Evolutionary conservation across 805 yeast species (phyloP), one percentile per base, ranked within the genome.

Genomic region (Komagataella pseudopastoris): DNA sequence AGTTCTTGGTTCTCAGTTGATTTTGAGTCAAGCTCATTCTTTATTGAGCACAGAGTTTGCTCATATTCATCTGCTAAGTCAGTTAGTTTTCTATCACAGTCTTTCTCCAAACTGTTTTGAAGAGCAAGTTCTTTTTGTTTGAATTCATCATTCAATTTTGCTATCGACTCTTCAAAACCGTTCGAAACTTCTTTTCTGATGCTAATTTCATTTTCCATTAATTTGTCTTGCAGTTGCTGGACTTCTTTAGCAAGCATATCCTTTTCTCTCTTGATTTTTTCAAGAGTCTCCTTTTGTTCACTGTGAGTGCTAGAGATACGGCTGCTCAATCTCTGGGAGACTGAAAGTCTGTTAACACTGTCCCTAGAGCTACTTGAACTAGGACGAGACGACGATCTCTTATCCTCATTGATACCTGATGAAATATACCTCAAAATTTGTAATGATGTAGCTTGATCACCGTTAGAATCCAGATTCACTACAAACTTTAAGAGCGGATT

Each of bases 401-500:
- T 58, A 43, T 60, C 59, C 61, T 47, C 60, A 60, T 48, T 64
- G 59, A 7, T 45, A 12, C 18, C 14, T 14, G 30, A 10, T 3
- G 60, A 52, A 22, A 62, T 57, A 45, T 63, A 62, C 51, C 64
- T 58, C 50, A 66, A 51, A 17, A 67, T 63, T 51, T 64, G 67
- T 18, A 59, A 48, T n/a, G 59, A 59, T 17, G 67, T 53, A 14
- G 63, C 63, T 48, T 62, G 64, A 50, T 72, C 75, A 4, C 71
- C 71, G 49, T 58, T 59, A 5, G 71, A 68, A 58, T 73, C 74
- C 10, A 71, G 53, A 6, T 67, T 67, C 23, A 71, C 69, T 45
- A 74, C 55, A 20, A 71, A 61, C 3, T 62, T 60, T 6, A 72
- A 60, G 47, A 55, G 56, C 14, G 61, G 60, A 45, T 60, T 30